Base-by-base conservation (phyloP, 1,139 yeast species). In the Saccharomyces hybrid region DNA sequence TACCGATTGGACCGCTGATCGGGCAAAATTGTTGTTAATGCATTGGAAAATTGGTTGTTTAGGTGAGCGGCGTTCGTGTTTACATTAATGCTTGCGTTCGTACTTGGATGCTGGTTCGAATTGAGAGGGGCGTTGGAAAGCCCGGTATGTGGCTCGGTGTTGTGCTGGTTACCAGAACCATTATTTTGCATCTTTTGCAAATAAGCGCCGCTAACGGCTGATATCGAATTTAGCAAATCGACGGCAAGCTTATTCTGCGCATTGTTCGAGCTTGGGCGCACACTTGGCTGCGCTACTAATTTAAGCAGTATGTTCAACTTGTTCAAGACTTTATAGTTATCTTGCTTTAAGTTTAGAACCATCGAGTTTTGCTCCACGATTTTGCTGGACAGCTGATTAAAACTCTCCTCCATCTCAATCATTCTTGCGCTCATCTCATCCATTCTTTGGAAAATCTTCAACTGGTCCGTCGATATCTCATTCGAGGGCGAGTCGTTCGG, bases 381-480 rank as follows among this genome's bases (percentile, higher is more conserved):
- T 19, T 59, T 61, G 42, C 55, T 55, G 38, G 62, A 58, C 26
- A 67, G 52, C 27, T 62, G 61, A 29, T 60, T 57, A 24, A 67
- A 63, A 57, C 60, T 61, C 50, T 66, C 67, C 49, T 67, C 71
- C 69, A 66, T 63, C 16, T 60, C 60, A 2, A 66, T 63, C 57
- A 67, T 51, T 51, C 71, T 58, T 4, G 65, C 66, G 29, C 66
- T 61, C 24, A 67, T 54, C 27, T 66, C 71, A 50, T 67, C 71
- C 66, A 67, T 60, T 47, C 69, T 59, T 55, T 67, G 70, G 49
- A 60, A 63, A 53, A 63, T 57, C 47, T 63, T 54, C 31, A 63
- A 38, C 44, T 38, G 44, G 11, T 38, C 44, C 7, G 44, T 38
- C 5, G 44, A 38, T 38, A 38, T 38, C 21, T 38, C 44, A 12